These are phyloP conservation scores for Venturia effusa DNA, from an alignment of 2,329 filamentous ascomycete species.

Conservation along the genomic window DNA sequence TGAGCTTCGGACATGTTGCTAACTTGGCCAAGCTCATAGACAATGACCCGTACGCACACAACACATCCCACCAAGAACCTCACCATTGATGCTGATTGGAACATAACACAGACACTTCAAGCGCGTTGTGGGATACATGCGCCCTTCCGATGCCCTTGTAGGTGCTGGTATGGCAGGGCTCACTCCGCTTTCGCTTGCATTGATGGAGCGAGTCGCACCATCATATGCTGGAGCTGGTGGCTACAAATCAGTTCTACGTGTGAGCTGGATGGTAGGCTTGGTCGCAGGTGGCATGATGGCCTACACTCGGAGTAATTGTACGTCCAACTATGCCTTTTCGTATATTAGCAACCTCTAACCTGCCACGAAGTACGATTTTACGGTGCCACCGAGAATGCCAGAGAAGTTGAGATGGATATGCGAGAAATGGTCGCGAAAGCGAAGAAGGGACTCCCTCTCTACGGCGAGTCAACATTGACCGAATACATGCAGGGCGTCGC, in stretches of 20 bases:
- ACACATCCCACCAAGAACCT: constrained; percentile 12
- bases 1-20: constrained; percentile 13
- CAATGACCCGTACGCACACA: constrained; percentile 76
- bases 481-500: constrained; percentile 92
- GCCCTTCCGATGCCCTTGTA: constrained; percentile 69
- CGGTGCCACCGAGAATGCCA: constrained; percentile 81
- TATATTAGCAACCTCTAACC: background rate
- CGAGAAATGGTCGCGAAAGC: constrained; percentile 95
- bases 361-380: constrained; percentile 74
- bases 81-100: constrained; percentile 21
- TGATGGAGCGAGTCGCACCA: constrained; percentile 76
- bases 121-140: constrained; percentile 79
- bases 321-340: constrained; percentile 27
- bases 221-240: constrained; percentile 75
- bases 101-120: constrained; percentile 62
- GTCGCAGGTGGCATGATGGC: constrained; percentile 73
- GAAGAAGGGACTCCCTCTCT: constrained; percentile 81
- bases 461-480: constrained; percentile 67
- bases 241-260: constrained; percentile 72
- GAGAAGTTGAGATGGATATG: constrained; percentile 95
- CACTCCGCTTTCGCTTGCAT: constrained; percentile 61
- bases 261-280: constrained; percentile 61
- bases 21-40: constrained; percentile 73
- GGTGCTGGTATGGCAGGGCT: constrained; percentile 59
- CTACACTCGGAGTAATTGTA: constrained; percentile 77